A percentile compares a stretch with the other conserved stretches of the same genome.
phyloP scores from a whole-genome alignment of 305 asterid genomes.

The Solanum hybrid region DNA sequence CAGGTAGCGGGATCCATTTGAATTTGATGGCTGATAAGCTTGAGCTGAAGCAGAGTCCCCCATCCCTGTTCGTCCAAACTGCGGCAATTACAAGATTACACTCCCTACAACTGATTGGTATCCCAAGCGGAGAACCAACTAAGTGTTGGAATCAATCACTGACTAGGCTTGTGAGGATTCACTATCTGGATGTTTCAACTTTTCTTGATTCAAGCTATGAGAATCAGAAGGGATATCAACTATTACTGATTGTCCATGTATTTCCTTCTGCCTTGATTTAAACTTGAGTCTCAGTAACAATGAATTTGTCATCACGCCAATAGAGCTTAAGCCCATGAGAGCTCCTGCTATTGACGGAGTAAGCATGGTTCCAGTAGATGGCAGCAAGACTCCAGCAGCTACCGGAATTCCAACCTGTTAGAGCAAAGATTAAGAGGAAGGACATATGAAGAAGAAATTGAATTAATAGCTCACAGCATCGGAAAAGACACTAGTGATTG shows the following conservation, averaged over 20 bases:
- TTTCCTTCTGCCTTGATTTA: constrained; percentile 28
- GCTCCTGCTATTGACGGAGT: constrained; percentile 98
- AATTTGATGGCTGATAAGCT: neutral
- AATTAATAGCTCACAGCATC: neutral
- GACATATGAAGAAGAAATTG: neutral
- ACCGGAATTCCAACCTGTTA: constrained; percentile 89
- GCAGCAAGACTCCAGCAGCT: constrained; percentile 87
- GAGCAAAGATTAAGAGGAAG: neutral
- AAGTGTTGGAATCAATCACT: neutral
- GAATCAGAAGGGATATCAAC: constrained; percentile 11
- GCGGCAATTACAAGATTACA: neutral
- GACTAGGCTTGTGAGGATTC: neutral
- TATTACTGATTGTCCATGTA: constrained; percentile 19
- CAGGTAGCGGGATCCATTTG: neutral
- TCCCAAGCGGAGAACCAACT: neutral
- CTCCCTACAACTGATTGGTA: neutral
- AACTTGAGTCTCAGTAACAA: constrained; percentile 66
- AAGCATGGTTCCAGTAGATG: constrained; percentile 79
- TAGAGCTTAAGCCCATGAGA: constrained; percentile 94
- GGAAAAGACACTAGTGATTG: neutral
- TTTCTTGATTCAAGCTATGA: constrained; percentile 5
- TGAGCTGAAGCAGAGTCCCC: neutral
- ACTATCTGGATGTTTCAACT: constrained; percentile 14
- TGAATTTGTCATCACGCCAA: constrained; percentile 92
- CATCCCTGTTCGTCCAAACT: neutral